phyloP scores from a whole-genome alignment of 2,329 filamentous ascomycete genomes.

The Plenodomus tracheiphilus region DNA sequence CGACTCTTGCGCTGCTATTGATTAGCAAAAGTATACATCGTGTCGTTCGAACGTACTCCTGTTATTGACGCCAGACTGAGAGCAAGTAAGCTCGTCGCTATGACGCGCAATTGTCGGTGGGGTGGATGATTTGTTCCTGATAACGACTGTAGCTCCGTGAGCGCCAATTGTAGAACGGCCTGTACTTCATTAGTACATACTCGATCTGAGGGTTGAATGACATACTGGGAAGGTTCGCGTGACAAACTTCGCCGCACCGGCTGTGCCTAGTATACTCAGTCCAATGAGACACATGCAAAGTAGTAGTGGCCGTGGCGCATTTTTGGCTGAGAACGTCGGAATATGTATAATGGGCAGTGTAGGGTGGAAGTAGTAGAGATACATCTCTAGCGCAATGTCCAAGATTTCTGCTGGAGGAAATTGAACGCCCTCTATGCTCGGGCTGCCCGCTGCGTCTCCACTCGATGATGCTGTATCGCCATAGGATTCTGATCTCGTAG shows the following conservation, averaged over 20 bases:
- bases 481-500: slow-evolving; percentile 28
- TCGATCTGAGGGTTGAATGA: background rate
- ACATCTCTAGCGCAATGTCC: slow-evolving; percentile 58
- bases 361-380: slow-evolving; percentile 58
- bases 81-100: slow-evolving; percentile 54
- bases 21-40: slow-evolving; percentile 8
- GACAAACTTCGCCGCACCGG: slow-evolving; percentile 56
- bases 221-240: slow-evolving; percentile 50
- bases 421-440: slow-evolving; percentile 34
- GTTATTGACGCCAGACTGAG: slow-evolving; percentile 55
- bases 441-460: slow-evolving; percentile 32
- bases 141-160: slow-evolving; percentile 49
- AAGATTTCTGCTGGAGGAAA: slow-evolving; percentile 57
- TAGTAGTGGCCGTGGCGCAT: slow-evolving; percentile 51
- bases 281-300: slow-evolving; percentile 59
- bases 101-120: slow-evolving; percentile 50
- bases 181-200: slow-evolving; percentile 9
- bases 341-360: slow-evolving; percentile 58
- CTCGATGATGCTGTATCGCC: slow-evolving; percentile 38
- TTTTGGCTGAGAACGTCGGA: slow-evolving; percentile 56
- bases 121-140: slow-evolving; percentile 46
- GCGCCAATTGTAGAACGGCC: slow-evolving; percentile 46
- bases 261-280: slow-evolving; percentile 56
- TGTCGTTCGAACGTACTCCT: slow-evolving; percentile 40
- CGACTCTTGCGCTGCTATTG: slow-evolving; percentile 39